Conservation (phyloP, 2,329 filamentous ascomycete genomes). For the Verticillium longisporum region DNA sequence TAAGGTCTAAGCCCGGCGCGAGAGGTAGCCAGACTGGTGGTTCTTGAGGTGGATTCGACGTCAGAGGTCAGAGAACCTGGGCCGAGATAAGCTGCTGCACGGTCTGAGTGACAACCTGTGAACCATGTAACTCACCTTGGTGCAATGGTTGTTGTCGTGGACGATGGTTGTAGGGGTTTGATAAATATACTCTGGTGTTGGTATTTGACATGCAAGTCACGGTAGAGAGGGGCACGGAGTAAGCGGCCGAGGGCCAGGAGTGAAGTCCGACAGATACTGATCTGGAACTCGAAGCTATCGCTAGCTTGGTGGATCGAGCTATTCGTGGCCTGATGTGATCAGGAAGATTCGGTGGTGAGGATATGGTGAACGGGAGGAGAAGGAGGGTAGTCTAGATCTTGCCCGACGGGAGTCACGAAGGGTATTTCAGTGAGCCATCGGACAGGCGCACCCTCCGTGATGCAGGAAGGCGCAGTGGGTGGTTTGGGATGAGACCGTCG, state of each 20-base stretch:
- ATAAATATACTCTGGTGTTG: background rate
- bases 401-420: constrained; percentile 15
- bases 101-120: background rate
- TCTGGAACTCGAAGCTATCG: background rate
- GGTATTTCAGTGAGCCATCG: constrained; percentile 15
- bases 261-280: background rate
- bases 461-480: constrained; percentile 12
- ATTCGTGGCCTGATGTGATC: background rate
- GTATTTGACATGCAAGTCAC: background rate
- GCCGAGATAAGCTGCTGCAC: background rate
- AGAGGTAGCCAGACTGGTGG: background rate
- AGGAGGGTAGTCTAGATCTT: background rate
- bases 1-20: background rate
- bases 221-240: background rate
- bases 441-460: constrained; percentile 3
- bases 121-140: background rate
- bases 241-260: background rate
- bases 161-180: background rate
- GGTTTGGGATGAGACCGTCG: constrained; percentile 21
- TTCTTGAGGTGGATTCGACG: background rate
- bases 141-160: background rate
- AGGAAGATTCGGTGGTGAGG: constrained; percentile 1
- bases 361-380: constrained; percentile 1
- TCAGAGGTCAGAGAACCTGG: background rate
- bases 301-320: background rate